phyloP scores from a whole-genome alignment of 2,329 filamentous ascomycete species.

The Cercospora canescens region DNA sequence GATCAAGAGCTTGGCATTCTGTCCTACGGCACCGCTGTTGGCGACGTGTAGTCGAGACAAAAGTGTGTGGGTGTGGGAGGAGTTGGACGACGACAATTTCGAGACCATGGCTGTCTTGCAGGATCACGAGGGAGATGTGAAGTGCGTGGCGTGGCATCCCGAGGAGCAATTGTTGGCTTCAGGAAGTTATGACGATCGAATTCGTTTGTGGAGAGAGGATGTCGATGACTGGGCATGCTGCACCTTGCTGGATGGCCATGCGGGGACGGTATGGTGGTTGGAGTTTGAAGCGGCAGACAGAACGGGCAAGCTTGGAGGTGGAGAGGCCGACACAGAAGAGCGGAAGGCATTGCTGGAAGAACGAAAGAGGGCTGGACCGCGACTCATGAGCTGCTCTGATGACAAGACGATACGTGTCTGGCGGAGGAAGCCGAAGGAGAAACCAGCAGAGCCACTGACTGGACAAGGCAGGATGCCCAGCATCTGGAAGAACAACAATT shows the following conservation, averaged over 20 bases:
- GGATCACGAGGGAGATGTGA: conserved; percentile 94
- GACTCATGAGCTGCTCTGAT: conserved; percentile 82
- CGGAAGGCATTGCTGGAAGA: conserved; percentile 38
- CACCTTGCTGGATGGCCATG: conserved; percentile 75
- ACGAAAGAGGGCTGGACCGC: conserved; percentile 48
- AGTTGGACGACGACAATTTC: conserved; percentile 91
- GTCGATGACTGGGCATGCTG: conserved; percentile 93
- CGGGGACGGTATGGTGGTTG: conserved; percentile 85
- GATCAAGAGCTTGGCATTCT: conserved; percentile 78
- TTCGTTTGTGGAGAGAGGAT: conserved; percentile 87
- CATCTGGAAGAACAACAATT: conserved; percentile 72
- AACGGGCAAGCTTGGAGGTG: conserved; percentile 21
- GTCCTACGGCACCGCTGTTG: conserved; percentile 71
- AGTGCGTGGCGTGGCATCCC: conserved; percentile 89
- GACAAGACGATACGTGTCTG: conserved; percentile 80
- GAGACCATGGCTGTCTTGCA: conserved; percentile 94
- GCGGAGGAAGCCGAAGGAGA: conserved; percentile 62
- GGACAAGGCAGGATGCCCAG: conserved; percentile 72
- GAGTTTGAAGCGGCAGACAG: conserved; percentile 60
- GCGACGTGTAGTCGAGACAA: conserved; percentile 93
- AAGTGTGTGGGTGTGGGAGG: conserved; percentile 98
- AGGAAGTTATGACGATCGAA: conserved; percentile 91
- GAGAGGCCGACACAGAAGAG: conserved; percentile 29
- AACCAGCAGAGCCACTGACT: conserved; percentile 43
- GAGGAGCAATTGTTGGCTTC: conserved; percentile 77